Conservation (phyloP, 495 filamentous ascomycete species). For the Gamarada debralockiae region DNA sequence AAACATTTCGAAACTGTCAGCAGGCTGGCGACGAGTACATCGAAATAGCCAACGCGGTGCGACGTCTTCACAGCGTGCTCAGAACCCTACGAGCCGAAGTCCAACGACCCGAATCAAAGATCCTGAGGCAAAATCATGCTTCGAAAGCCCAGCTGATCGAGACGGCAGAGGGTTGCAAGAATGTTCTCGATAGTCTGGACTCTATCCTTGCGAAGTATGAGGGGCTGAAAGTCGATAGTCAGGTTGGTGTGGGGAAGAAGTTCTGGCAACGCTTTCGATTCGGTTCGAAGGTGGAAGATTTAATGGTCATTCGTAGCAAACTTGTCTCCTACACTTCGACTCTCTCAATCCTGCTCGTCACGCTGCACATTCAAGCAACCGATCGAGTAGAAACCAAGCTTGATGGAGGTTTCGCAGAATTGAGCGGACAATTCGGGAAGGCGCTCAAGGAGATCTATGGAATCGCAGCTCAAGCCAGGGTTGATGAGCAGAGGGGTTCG, state of each 20-base stretch:
- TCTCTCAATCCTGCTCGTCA: conserved; percentile 4
- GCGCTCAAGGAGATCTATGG: conserved; percentile 1
- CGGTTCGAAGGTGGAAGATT: conserved; percentile 5
- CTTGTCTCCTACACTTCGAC: conserved; percentile 4
- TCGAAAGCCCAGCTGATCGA: background rate
- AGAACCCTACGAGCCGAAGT: background rate
- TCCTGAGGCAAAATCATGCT: background rate
- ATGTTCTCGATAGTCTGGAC: background rate
- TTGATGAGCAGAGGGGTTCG: background rate
- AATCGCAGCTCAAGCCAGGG: background rate
- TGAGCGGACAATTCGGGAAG: conserved; percentile 1
- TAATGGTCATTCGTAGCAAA: background rate
- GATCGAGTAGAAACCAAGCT: conserved; percentile 3
- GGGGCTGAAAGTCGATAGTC: background rate
- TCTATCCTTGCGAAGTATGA: conserved; percentile 2
- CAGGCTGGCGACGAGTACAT: conserved; percentile 2
- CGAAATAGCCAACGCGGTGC: conserved; percentile 1
- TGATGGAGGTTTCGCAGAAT: background rate
- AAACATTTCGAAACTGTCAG: background rate
- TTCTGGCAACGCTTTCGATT: background rate
- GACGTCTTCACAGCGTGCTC: background rate
- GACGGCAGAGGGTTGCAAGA: conserved; percentile 1
- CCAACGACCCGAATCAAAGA: background rate
- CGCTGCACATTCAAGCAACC: background rate
- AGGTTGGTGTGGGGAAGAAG: background rate